Evolutionary conservation across 768 basidiomycete genomes (phyloP).

Genomic region (Naganishia friedmannii): DNA sequence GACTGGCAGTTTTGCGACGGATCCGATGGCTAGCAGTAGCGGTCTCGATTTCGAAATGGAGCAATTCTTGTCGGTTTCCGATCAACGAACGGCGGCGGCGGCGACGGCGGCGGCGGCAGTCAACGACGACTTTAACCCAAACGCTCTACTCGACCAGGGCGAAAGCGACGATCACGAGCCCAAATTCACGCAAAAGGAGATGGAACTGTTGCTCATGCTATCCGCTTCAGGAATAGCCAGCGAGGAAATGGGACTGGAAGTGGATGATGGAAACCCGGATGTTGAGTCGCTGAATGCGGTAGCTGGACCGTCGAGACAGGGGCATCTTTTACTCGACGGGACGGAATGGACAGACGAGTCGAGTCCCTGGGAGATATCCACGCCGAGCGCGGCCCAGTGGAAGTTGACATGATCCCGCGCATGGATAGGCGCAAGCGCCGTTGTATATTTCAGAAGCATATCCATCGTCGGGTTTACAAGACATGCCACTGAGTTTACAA

Average conservation of each 20-base stretch:
- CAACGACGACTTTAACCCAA: conserved; percentile 10
- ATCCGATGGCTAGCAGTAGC: conserved; percentile 22
- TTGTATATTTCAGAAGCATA: background rate
- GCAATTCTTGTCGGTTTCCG: conserved; percentile 4
- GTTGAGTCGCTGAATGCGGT: conserved; percentile 3
- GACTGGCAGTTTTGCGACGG: background rate
- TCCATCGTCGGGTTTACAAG: background rate
- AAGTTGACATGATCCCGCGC: background rate
- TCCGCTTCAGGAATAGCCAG: conserved; percentile 18
- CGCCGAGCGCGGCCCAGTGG: conserved; percentile 23
- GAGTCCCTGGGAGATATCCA: conserved; percentile 26
- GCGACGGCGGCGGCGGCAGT: no score
- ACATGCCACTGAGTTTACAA: no score
- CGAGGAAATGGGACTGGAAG: conserved; percentile 23
- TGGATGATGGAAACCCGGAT: background rate
- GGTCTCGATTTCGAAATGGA: conserved; percentile 26
- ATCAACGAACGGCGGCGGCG: background rate
- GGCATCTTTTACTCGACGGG: conserved; percentile 8
- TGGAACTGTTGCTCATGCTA: conserved; percentile 24
- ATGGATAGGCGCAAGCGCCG: background rate
- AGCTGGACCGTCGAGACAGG: conserved; percentile 12
- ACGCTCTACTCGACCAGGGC: background rate
- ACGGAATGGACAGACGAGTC: conserved; percentile 26
- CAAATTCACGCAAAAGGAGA: conserved; percentile 29
- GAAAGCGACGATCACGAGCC: conserved; percentile 22